phyloP scores from a whole-genome alignment of 345 rosid genomes.

The Citrus trifoliata region DNA sequence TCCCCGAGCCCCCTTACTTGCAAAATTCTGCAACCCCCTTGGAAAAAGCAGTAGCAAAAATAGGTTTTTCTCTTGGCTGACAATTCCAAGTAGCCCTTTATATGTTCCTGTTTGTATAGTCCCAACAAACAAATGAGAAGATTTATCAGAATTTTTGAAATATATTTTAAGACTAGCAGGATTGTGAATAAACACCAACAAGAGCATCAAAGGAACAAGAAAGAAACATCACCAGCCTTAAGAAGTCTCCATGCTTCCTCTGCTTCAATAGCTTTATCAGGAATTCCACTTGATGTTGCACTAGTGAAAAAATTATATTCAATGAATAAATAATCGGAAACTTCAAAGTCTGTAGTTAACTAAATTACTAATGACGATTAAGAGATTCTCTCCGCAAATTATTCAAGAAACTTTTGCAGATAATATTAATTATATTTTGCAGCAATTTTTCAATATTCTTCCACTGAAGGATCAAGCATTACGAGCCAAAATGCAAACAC shows the following conservation, averaged over 20 bases:
- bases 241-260: conserved; percentile 80
- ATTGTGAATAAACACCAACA: neutral
- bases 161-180: neutral
- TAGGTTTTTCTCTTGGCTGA: conserved; percentile 79
- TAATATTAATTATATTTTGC: neutral
- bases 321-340: neutral
- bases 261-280: conserved; percentile 67
- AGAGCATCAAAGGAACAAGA: conserved; percentile 1
- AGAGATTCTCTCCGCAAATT: neutral
- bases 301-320: conserved; percentile 25
- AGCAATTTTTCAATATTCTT: neutral
- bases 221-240: conserved; percentile 60
- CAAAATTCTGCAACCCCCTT: conserved; percentile 85
- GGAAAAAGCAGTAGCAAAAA: conserved; percentile 67
- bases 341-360: neutral
- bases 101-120: conserved; percentile 54
- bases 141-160: neutral
- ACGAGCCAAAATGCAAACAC: neutral
- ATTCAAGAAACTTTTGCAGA: neutral
- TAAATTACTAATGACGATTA: neutral
- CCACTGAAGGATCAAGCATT: neutral
- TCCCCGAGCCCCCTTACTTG: neutral
- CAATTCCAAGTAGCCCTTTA: conserved; percentile 65
- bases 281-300: conserved; percentile 48
- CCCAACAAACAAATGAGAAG: conserved; percentile 2